Evolutionary conservation across 1,284 basidiomycete species (phyloP).

Genomic region (Paramarasmius palmivorus): DNA sequence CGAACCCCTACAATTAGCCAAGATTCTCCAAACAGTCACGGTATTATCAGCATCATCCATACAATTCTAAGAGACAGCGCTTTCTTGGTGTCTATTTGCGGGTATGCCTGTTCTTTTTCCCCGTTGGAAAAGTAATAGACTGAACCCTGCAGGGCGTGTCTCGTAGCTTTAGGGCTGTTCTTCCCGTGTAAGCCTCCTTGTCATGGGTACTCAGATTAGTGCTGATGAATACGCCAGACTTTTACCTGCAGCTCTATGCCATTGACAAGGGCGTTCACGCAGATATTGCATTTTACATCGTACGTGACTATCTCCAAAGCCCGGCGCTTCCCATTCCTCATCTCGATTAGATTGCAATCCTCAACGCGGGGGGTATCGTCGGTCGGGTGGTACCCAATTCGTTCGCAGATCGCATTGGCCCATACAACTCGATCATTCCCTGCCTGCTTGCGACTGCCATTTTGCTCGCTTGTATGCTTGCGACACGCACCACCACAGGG

Average conservation of each 20-base stretch:
- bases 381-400: slow-evolving; percentile 51
- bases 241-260: slow-evolving; percentile 56
- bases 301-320: slow-evolving; percentile 19
- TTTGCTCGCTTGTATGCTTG: slow-evolving; percentile 43
- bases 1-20: slow-evolving; percentile 24
- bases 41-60: slow-evolving; percentile 3
- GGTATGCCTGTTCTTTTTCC: slow-evolving; percentile 28
- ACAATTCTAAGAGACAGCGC: slow-evolving; percentile 42
- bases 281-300: slow-evolving; percentile 48
- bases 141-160: slow-evolving; percentile 34
- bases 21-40: slow-evolving; percentile 22
- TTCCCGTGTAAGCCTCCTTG: slow-evolving; percentile 42
- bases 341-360: slow-evolving; percentile 36
- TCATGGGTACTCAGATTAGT: slow-evolving; percentile 8
- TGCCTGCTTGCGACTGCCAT: slow-evolving; percentile 40
- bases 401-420: slow-evolving; percentile 47
- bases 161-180: slow-evolving; percentile 45
- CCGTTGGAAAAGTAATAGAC: slow-evolving; percentile 2
- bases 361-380: slow-evolving; percentile 49
- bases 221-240: slow-evolving; percentile 33
- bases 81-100: slow-evolving; percentile 44
- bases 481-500: slow-evolving; percentile 27
- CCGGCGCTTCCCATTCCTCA: background rate
- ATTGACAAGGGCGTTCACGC: slow-evolving; percentile 39
- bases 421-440: slow-evolving; percentile 43